Evolutionary conservation across 306 rosid genomes (phyloP).

Genomic region (Cercis canadensis): DNA sequence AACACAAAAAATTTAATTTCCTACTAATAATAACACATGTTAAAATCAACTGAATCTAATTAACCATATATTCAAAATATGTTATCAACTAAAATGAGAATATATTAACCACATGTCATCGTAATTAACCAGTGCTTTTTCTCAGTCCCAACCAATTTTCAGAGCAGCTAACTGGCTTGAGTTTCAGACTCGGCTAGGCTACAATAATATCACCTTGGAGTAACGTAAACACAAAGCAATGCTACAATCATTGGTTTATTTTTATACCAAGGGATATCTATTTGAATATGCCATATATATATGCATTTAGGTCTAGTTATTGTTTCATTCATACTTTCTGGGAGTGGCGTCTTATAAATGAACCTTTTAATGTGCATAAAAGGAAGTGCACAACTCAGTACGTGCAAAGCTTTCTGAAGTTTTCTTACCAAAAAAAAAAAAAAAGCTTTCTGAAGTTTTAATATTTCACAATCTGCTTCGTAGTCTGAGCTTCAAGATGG

Average conservation of each 20-base stretch:
- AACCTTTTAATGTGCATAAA: not conserved
- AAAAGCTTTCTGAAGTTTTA: not conserved
- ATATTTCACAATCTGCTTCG: not conserved
- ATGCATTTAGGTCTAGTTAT: not conserved
- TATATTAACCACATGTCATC: too few relatives aligned
- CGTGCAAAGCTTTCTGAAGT: not conserved
- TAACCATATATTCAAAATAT: too few relatives aligned
- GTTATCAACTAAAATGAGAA: too few relatives aligned
- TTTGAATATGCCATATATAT: too few relatives aligned
- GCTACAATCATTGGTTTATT: not conserved
- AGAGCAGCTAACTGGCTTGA: not conserved
- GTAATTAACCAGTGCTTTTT: too few relatives aligned
- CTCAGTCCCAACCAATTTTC: too few relatives aligned
- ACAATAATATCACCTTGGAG: too few relatives aligned
- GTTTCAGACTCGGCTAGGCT: not conserved
- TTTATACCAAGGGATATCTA: too few relatives aligned
- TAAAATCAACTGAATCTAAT: too few relatives aligned
- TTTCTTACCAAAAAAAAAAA: too few relatives aligned
- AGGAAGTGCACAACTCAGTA: not conserved
- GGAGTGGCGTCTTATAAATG: not conserved
- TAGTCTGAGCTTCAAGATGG: not conserved
- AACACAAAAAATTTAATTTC: too few relatives aligned
- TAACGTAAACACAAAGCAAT: not conserved
- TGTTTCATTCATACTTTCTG: not conserved
- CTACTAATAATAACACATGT: too few relatives aligned